Conservation (phyloP, 768 basidiomycete species). For the Phlebiopsis gigantea region DNA sequence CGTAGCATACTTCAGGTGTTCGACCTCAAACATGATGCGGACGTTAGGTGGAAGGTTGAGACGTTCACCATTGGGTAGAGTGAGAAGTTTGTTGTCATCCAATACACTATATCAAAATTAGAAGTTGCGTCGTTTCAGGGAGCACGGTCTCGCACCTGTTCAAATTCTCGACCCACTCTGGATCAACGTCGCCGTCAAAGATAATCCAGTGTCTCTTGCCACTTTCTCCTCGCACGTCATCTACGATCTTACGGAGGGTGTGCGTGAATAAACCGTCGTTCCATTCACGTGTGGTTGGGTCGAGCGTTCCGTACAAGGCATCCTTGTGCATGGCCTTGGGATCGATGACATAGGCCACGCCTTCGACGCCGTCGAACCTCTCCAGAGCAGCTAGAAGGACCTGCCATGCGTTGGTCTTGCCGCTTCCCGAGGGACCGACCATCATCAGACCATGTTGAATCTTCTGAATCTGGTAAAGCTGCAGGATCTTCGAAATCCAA, state of each 20-base stretch:
- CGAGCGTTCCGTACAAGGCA: constrained; percentile 93
- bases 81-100: constrained; percentile 97
- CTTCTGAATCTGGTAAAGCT: constrained; percentile 98
- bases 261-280: constrained; percentile 98
- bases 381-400: constrained; percentile 88
- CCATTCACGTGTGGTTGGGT: constrained; percentile 98
- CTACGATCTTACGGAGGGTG: constrained; percentile 94
- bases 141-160: constrained; percentile 65
- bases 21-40: constrained; percentile 99
- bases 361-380: constrained; percentile 86
- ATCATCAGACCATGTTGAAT: constrained; percentile 99
- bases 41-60: constrained; percentile 95
- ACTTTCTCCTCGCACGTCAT: constrained; percentile 97
- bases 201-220: constrained; percentile 98
- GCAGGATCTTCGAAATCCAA: constrained; percentile 94
- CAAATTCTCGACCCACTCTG: constrained; percentile 99
- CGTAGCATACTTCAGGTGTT: constrained; percentile 95
- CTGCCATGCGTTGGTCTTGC: constrained; percentile 97
- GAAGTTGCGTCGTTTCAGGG: neutral
- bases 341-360: constrained; percentile 94
- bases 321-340: constrained; percentile 99
- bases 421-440: constrained; percentile 96
- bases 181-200: constrained; percentile 99
- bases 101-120: constrained; percentile 61
- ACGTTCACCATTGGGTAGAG: constrained; percentile 96